phyloP scores from a whole-genome alignment of 1,139 yeast species.

The Sugiyamaella japonica region DNA sequence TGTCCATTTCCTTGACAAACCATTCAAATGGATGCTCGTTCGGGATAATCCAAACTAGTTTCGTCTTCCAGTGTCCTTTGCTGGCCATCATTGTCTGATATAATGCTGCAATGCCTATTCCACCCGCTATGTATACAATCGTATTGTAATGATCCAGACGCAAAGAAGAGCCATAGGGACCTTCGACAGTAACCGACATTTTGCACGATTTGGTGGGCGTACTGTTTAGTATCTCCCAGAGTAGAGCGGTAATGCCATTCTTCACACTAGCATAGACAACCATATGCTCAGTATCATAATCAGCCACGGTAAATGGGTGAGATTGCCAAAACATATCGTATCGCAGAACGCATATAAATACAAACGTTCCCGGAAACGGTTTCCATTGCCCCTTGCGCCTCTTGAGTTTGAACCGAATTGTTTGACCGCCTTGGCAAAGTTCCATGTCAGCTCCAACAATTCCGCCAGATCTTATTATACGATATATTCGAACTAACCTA shows the following conservation, averaged over 20 bases:
- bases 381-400: conserved; percentile 41
- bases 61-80: conserved; percentile 28
- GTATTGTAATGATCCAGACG: conserved; percentile 54
- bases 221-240: conserved; percentile 20
- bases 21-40: conserved; percentile 23
- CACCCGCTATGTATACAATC: conserved; percentile 56
- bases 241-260: conserved; percentile 27
- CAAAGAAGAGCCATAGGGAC: conserved; percentile 56
- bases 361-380: conserved; percentile 57
- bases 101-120: conserved; percentile 65
- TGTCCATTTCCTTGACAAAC: conserved; percentile 25
- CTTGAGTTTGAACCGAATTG: conserved; percentile 34
- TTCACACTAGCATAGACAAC: conserved; percentile 21
- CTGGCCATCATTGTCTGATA: conserved; percentile 29
- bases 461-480: conserved; percentile 42
- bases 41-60: conserved; percentile 27
- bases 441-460: conserved; percentile 43
- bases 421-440: conserved; percentile 31
- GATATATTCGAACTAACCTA: conserved; percentile 7
- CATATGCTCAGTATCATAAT: conserved; percentile 17
- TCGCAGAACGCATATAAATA: conserved; percentile 54
- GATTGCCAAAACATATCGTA: conserved; percentile 52
- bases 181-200: conserved; percentile 46
- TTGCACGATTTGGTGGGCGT: conserved; percentile 24
- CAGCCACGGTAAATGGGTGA: conserved; percentile 65